A percentile compares a stretch with the other conserved stretches of the same genome.
Conservation (phyloP, 2,329 filamentous ascomycete genomes). For the Arthrobotrys sphaeroides region DNA sequence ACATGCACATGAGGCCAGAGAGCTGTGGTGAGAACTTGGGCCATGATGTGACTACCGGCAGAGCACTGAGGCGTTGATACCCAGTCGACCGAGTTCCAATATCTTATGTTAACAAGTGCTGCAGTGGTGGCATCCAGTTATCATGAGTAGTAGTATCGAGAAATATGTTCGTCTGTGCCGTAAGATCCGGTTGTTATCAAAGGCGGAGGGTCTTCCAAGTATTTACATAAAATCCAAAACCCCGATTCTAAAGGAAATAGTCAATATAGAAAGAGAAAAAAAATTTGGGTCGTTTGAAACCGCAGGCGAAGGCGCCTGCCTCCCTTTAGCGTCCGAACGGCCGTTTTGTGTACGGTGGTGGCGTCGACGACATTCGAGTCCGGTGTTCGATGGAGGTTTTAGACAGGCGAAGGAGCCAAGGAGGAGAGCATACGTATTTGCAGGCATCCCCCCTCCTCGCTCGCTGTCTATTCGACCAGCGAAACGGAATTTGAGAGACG, state of each 20-base stretch:
- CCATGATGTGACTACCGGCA: not conserved
- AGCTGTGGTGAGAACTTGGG: constrained; percentile 4
- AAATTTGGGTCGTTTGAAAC: not conserved
- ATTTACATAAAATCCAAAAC: not conserved
- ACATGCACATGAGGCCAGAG: constrained; percentile 12
- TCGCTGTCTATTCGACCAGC: not conserved
- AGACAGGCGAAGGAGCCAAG: not conserved
- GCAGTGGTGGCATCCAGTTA: not conserved
- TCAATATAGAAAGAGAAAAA: not conserved
- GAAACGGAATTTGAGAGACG: not conserved
- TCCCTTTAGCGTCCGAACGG: constrained; percentile 14
- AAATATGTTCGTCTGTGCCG: not conserved
- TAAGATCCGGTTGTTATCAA: not conserved
- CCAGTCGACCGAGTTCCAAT: no score
- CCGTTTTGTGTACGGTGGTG: not conserved
- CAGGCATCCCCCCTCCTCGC: not conserved
- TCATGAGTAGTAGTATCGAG: not conserved
- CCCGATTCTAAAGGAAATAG: not conserved
- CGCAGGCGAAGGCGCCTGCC: constrained; percentile 14
- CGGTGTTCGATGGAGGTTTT: not conserved
- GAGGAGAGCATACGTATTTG: not conserved
- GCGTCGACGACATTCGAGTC: constrained; percentile 4
- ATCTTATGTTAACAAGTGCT: no score
- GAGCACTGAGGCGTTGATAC: no score
- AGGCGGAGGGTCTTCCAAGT: not conserved